phyloP scores from a whole-genome alignment of 352 stramenopile species.

The Plasmopara viticola region DNA sequence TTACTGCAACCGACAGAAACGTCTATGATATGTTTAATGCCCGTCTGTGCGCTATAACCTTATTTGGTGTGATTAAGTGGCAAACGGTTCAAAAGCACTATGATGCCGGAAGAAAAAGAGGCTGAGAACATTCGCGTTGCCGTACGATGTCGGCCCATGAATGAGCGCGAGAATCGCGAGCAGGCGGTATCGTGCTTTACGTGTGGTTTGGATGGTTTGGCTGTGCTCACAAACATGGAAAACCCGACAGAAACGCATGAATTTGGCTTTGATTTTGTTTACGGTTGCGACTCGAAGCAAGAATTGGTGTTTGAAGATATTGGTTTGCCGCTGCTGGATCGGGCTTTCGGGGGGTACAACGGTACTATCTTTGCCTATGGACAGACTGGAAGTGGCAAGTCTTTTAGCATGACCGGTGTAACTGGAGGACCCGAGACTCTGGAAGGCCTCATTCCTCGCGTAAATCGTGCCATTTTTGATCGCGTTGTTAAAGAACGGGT shows the following conservation, averaged over 20 bases:
- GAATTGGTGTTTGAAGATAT: slow-evolving; percentile 74
- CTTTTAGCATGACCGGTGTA: slow-evolving; percentile 85
- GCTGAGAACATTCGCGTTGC: slow-evolving; percentile 89
- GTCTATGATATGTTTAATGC: neutral
- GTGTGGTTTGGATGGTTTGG: slow-evolving; percentile 52
- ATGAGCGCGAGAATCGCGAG: slow-evolving; percentile 77
- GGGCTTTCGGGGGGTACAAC: slow-evolving; percentile 83
- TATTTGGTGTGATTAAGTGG: neutral
- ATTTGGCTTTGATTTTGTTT: slow-evolving; percentile 88
- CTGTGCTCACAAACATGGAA: slow-evolving; percentile 78
- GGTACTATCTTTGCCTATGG: slow-evolving; percentile 88
- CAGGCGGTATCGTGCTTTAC: slow-evolving; percentile 69
- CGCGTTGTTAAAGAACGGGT: slow-evolving; percentile 58
- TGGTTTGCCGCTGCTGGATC: slow-evolving; percentile 67
- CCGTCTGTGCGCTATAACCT: neutral
- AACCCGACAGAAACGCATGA: slow-evolving; percentile 73
- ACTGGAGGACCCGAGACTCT: slow-evolving; percentile 41
- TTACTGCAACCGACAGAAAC: neutral
- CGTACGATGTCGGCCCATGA: slow-evolving; percentile 89
- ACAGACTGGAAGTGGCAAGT: slow-evolving; percentile 84
- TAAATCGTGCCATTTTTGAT: slow-evolving; percentile 89
- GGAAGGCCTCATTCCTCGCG: slow-evolving; percentile 87
- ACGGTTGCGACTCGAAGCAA: slow-evolving; percentile 72
- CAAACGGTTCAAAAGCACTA: slow-evolving; percentile 21
- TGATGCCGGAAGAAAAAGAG: slow-evolving; percentile 77